Evolutionary conservation across 805 yeast genomes (phyloP).

Genomic region (Isabelozyma gotoi): DNA sequence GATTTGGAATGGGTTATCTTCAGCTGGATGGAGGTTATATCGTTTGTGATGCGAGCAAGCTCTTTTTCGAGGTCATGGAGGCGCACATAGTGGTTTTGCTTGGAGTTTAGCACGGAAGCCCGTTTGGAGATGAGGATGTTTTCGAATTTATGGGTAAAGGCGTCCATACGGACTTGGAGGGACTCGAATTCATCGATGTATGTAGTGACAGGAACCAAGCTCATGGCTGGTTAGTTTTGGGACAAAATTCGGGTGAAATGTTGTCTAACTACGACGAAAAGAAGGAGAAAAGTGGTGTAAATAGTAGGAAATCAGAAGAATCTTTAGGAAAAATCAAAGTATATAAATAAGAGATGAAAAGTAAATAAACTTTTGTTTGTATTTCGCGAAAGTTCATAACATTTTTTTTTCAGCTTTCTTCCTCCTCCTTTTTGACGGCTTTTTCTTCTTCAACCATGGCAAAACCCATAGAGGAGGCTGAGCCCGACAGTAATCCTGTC

Average conservation of each 20-base stretch:
- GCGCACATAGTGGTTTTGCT: constrained; percentile 30
- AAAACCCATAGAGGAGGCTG: neutral
- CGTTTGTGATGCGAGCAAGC: constrained; percentile 26
- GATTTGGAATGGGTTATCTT: constrained; percentile 26
- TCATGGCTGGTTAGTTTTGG: neutral
- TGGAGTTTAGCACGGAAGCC: constrained; percentile 27
- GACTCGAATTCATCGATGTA: constrained; percentile 32
- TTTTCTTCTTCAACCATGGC: neutral
- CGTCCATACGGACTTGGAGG: constrained; percentile 36
- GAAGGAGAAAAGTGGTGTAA: neutral
- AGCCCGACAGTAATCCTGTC: neutral
- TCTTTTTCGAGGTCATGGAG: constrained; percentile 30
- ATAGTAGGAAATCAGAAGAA: too few species aligned
- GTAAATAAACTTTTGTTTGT: neutral
- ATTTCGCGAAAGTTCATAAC: neutral
- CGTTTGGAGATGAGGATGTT: constrained; percentile 30
- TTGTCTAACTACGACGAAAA: too few species aligned
- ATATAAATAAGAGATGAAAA: too few species aligned
- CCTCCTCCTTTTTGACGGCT: neutral
- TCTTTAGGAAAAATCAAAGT: too few species aligned
- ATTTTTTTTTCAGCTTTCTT: too few species aligned
- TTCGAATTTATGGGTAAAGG: constrained; percentile 35
- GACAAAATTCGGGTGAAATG: too few species aligned
- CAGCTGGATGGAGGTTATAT: constrained; percentile 25
- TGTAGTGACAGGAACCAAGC: neutral